Percentiles rank a stretch among this genome's conserved stretches.
These are phyloP conservation scores for Chlamydomonas sp. DNA, from an alignment of 139 green algal genomes.

Conservation along the genomic window DNA sequence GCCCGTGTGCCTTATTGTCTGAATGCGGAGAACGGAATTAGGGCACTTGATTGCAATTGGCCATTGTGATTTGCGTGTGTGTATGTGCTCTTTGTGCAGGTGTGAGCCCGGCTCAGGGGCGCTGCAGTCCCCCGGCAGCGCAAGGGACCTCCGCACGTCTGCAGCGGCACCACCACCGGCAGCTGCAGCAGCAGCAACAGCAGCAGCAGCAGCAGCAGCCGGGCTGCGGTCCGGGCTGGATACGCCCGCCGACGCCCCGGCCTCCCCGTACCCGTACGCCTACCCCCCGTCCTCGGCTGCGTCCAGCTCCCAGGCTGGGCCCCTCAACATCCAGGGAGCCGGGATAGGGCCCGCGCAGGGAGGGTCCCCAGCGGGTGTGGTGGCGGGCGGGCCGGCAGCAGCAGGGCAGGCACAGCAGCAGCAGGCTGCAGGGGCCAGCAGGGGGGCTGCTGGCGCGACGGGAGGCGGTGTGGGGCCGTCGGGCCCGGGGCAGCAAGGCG, in stretches of 20 bases:
- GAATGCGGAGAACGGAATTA: no score
- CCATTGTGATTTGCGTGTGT: no score
- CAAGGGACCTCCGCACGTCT: not conserved
- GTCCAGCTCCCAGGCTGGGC: no score
- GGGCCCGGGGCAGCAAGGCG: not conserved
- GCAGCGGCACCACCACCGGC: not conserved
- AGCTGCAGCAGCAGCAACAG: not conserved
- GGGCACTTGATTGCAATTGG: no score
- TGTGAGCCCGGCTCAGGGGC: constrained; percentile 24
- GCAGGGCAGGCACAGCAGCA: not conserved
- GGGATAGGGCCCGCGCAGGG: no score
- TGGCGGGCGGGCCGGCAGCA: not conserved
- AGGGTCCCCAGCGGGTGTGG: no score
- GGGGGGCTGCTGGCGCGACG: not conserved
- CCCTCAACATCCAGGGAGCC: no score
- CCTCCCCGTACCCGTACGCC: no score
- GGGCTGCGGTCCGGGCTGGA: not conserved
- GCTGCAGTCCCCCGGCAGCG: not conserved
- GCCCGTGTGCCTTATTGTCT: no score
- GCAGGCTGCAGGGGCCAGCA: not conserved
- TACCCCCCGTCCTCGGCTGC: no score
- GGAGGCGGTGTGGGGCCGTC: not conserved
- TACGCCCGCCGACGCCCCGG: no score
- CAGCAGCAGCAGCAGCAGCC: not conserved
- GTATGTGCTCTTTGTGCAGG: not conserved